Evolutionary conservation across 495 filamentous ascomycete genomes (phyloP), one percentile per base, ranked within the genome.

Genomic region (Clavariopsis aquatica): DNA sequence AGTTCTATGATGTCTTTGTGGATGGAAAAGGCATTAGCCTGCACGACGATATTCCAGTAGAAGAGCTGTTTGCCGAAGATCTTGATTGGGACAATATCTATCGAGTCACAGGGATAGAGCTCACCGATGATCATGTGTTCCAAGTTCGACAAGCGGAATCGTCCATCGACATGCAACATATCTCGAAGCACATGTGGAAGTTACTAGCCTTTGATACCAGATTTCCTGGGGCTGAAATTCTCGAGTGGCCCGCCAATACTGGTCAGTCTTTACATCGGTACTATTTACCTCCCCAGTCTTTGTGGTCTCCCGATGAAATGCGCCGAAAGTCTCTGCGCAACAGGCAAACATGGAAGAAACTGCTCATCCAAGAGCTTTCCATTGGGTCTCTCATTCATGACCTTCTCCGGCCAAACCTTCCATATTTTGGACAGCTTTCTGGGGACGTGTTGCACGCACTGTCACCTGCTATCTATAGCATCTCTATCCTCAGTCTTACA

Each of bases 241-340:
- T 66, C 0, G 22, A 52, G 10, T 73, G 71, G 68, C 60, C 71
- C 17, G 60, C 65, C 27, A 76, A 74, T 57, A 75, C 72, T 19
- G 74, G 74, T n/a, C 62, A 59, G 5, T 23, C 60, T 1, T 49
- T 75, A 22, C 43, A 60, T 28, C 27, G 52, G 2, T 34, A 64
- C 34, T 22, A 70, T 57, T 52, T 76, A 12, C 61, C 74, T 19
- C 75, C 74, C 12, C 61, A 77, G 43, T 75, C 72, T 1, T 60
- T 77, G 29, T 77, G 71, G 59, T 70, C 75, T 41, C 28, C 53
- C 2, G 64, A 71, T 24, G 19, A 60, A 17, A 20, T 55, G 5
- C 66, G 69, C 4, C n/a, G 19, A 28, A 65, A 61, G 36, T 67
- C 69, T 0, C 36, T 68, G 12, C 10, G 51, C 6, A 60, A 52